Base-by-base conservation (phyloP, 805 yeast species). In the Ogataea nonfermentans region DNA sequence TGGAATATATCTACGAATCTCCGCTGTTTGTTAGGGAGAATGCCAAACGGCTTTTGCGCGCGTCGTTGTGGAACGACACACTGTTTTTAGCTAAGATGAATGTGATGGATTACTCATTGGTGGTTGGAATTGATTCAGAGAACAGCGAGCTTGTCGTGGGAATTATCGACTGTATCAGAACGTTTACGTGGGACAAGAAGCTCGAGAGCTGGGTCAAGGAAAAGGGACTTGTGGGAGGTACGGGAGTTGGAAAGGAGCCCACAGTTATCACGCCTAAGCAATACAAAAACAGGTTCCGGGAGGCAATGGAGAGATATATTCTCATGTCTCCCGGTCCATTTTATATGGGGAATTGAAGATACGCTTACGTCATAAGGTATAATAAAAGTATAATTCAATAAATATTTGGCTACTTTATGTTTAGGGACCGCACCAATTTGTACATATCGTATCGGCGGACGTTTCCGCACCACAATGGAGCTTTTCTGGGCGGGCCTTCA, bases 161-260 rank as follows among this genome's bases (percentile, higher is more conserved):
- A 3, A 90, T 93, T 28, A 90, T 93, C 45, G 87, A 93, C 61
- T 93, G 95, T 70, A 80, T 93, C 30, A 66, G 99, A 43, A 89
- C 99, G 0, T 93, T 91, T 55, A 93, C 99, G 0, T 93, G 99
- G 99, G 99, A 93, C 56, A 93, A 93, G 63, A 93, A 90, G 62
- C 77, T 93, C 19, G 99, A 93, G 60, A 89, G 95, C 59, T 93
- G 99, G 99, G 99, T 93, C 25, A 93, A 93, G 59, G 99, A 95
- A 41, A 84, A 87, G 53, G 90, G 91, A 1, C 68, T 93, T 25
- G 95, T 91, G 29, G 89, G 89, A 4, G 63, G 65, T 24, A 81
- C 85, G 1, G 86, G 88, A 26, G 84, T 84, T 36, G 86, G 88
- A 1, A 91, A 86, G 53, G 95, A 86, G 49, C 99, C 99, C 0